Percentiles rank a stretch among this genome's conserved stretches.
These are phyloP conservation scores for Canavalia gladiata DNA, from an alignment of 306 rosid species.

Conservation along the genomic window DNA sequence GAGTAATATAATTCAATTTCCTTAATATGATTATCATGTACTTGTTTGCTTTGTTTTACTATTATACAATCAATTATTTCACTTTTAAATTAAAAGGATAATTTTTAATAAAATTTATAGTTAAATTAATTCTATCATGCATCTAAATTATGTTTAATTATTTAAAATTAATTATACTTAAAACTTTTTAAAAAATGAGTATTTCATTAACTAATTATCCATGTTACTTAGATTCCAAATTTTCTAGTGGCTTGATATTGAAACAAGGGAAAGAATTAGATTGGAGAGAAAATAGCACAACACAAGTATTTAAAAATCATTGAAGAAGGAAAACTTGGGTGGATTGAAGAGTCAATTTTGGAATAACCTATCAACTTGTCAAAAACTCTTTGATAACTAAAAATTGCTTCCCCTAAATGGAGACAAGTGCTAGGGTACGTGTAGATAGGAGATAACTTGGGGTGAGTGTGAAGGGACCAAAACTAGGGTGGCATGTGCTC, in stretches of 20 bases:
- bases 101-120: no score
- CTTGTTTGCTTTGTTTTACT: no score
- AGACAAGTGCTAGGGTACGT: conserved; percentile 38
- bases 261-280: not conserved
- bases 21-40: no score
- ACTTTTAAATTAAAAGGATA: no score
- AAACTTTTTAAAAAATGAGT: no score
- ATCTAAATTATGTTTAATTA: no score
- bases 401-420: not conserved
- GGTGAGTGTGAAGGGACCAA: conserved; percentile 54
- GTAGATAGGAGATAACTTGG: conserved; percentile 56
- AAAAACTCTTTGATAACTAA: not conserved
- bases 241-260: not conserved
- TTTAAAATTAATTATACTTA: no score
- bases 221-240: not conserved
- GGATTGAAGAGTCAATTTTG: conserved; percentile 30
- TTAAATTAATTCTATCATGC: no score
- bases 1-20: no score
- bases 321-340: conserved; percentile 22
- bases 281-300: not conserved
- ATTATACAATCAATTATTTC: no score
- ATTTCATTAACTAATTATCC: conserved; percentile 23
- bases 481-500: conserved; percentile 51
- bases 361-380: not conserved
- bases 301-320: not conserved